Conservation (phyloP, 768 basidiomycete genomes). For the Lactifluus pinguis region DNA sequence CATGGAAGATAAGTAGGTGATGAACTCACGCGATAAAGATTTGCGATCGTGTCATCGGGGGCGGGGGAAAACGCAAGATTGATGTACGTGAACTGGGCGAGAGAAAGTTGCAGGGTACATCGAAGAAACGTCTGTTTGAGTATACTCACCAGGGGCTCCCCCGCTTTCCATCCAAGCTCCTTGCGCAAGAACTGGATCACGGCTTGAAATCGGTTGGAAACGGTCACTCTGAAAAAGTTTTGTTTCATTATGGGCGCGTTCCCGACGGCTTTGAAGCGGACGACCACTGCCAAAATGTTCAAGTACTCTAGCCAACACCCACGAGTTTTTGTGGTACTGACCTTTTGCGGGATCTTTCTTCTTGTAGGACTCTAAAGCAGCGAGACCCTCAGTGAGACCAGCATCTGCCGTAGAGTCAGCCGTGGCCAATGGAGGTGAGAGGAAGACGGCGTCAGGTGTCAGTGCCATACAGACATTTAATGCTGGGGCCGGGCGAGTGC, state of each 20-base stretch:
- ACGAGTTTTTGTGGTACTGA: constrained; percentile 24
- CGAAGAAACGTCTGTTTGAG: not conserved
- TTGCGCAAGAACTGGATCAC: constrained; percentile 89
- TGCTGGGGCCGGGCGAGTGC: too few species aligned
- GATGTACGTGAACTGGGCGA: constrained; percentile 61
- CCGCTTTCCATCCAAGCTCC: constrained; percentile 79
- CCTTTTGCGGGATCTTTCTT: constrained; percentile 79
- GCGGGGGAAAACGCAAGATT: constrained; percentile 71
- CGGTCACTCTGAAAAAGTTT: constrained; percentile 96
- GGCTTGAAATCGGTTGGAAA: constrained; percentile 88
- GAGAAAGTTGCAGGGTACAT: not conserved
- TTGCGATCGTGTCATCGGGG: constrained; percentile 66
- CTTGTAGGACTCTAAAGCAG: constrained; percentile 79
- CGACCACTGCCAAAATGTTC: constrained; percentile 54
- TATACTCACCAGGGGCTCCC: constrained; percentile 72
- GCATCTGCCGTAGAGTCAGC: constrained; percentile 5
- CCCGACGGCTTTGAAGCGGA: constrained; percentile 95
- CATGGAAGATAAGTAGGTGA: not conserved
- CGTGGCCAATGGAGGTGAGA: not conserved
- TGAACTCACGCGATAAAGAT: constrained; percentile 50
- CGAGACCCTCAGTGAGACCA: constrained; percentile 40
- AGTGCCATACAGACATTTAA: constrained; percentile 3
- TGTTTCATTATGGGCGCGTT: constrained; percentile 99
- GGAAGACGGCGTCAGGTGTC: constrained; percentile 11
- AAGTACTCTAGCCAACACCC: too few species aligned